Evolutionary conservation across 1,139 yeast genomes (phyloP), one percentile per base, ranked within the genome.

Genomic region (Casaregolazyma lundiana): DNA sequence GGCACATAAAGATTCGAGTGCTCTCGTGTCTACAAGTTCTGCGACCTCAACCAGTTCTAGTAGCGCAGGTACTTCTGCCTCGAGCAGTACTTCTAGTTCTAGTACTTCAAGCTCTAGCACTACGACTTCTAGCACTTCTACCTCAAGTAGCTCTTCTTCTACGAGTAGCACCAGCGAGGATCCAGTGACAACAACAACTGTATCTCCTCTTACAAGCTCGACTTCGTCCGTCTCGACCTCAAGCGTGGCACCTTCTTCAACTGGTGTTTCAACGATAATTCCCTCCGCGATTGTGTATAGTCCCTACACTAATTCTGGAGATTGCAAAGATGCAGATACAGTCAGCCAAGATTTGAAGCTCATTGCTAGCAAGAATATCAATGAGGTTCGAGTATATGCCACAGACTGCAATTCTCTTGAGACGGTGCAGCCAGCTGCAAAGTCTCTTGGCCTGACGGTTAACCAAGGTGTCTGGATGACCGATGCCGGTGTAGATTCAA

Each of bases 391-490:
- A 70, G 66, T 86, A 45, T 89, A 89, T 62, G 95, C 95, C 56
- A 82, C 87, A 47, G 96, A 89, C 64, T 89, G 97, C 70, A 72
- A 78, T 61, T 78, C 86, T 20, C 67, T 85, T 51, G 62, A 73
- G 26, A 80, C 84, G 2, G 80, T 88, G 35, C 74, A 81, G 56
- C 86, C 92, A 42, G 76, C 73, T 43, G 77, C 84, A 52, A 59
- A 63, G n/a, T 49, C 66, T 9, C 68, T 84, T 44, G 96, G 95
- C 2, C 65, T 89, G 45, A 78, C 69, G 41, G 80, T 89, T 44
- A 84, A 85, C 65, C 96, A 87, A 71, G 96, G 97, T 38, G 76
- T 89, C 66, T 89, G 94, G 92, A 81, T 89, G 57, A 63, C 69
- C 30, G 56, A 69, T 26, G 46, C 53, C 16, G 96, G 95, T 54